A percentile compares a stretch with the other conserved stretches of the same genome.
Evolutionary conservation across 2,329 filamentous ascomycete genomes (phyloP).

Genomic region (Aspergillus melleus): DNA sequence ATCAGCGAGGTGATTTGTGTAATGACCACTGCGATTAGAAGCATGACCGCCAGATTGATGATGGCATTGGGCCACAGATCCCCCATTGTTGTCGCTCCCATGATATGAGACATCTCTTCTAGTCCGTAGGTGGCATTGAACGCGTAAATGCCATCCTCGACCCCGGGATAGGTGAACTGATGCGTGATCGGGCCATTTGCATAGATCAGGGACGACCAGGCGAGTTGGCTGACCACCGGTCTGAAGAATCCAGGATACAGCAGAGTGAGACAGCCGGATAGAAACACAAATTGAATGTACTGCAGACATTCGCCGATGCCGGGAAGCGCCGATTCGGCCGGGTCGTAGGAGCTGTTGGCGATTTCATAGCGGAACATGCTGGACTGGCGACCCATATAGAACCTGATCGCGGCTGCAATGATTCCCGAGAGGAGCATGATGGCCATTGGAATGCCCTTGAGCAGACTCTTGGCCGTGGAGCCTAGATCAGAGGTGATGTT

Average conservation of each 20-base stretch:
- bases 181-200: slow-evolving; percentile 14
- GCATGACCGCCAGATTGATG: slow-evolving; percentile 11
- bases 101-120: slow-evolving; percentile 16
- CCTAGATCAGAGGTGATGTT: slow-evolving; percentile 15
- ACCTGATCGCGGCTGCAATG: not conserved
- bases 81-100: slow-evolving; percentile 10
- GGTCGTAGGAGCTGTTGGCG: not conserved
- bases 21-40: not conserved
- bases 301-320: slow-evolving; percentile 11
- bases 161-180: slow-evolving; percentile 14
- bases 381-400: not conserved
- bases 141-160: slow-evolving; percentile 10
- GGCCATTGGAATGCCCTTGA: slow-evolving; percentile 4
- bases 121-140: slow-evolving; percentile 14
- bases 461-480: not conserved
- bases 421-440: slow-evolving; percentile 11
- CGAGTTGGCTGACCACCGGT: slow-evolving; percentile 10
- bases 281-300: slow-evolving; percentile 17
- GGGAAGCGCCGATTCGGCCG: slow-evolving; percentile 5
- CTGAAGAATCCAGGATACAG: slow-evolving; percentile 16
- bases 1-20: not conserved
- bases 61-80: slow-evolving; percentile 15
- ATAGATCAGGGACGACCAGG: slow-evolving; percentile 17
- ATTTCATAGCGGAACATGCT: slow-evolving; percentile 15
- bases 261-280: slow-evolving; percentile 12